Evolutionary conservation across 2,329 filamentous ascomycete species (phyloP).

Genomic region (Claviceps pusilla): DNA sequence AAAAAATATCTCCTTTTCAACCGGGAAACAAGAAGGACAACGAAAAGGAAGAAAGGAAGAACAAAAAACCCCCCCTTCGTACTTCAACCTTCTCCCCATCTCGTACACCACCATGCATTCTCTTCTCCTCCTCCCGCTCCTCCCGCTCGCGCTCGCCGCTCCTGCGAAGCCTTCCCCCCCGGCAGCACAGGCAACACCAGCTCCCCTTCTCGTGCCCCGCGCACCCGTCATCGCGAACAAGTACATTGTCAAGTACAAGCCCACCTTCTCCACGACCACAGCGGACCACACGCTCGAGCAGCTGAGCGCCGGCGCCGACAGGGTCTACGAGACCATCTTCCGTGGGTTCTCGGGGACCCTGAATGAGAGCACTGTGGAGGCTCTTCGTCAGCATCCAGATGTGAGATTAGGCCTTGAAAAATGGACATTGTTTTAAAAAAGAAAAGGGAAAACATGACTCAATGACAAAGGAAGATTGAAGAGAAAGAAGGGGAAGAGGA

Average conservation of each 20-base stretch:
- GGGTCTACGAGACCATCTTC: conserved; percentile 11
- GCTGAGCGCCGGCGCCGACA: conserved; percentile 10
- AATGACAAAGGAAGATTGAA: too few species aligned
- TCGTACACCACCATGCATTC: background rate
- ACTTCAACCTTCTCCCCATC: too few species aligned
- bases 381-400: conserved; percentile 12
- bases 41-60: too few species aligned
- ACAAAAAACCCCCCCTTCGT: too few species aligned
- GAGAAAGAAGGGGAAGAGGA: too few species aligned
- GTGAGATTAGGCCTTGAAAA: conserved; percentile 3
- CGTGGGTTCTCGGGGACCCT: conserved; percentile 12
- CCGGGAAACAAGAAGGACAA: too few species aligned
- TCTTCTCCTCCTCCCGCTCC: conserved; percentile 9
- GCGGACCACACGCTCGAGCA: conserved; percentile 7
- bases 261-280: conserved; percentile 5
- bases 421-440: too few species aligned
- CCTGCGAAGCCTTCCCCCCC: conserved; percentile 8
- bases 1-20: too few species aligned
- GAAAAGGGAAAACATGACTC: too few species aligned
- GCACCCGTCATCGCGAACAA: conserved; percentile 12
- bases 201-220: conserved; percentile 12
- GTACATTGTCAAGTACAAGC: conserved; percentile 18
- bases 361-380: conserved; percentile 8
- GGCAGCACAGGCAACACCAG: conserved; percentile 7
- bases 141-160: conserved; percentile 10